Evolutionary conservation across 1,284 basidiomycete species (phyloP), one percentile per base, ranked within the genome.

Genomic region (Somion occarium): DNA sequence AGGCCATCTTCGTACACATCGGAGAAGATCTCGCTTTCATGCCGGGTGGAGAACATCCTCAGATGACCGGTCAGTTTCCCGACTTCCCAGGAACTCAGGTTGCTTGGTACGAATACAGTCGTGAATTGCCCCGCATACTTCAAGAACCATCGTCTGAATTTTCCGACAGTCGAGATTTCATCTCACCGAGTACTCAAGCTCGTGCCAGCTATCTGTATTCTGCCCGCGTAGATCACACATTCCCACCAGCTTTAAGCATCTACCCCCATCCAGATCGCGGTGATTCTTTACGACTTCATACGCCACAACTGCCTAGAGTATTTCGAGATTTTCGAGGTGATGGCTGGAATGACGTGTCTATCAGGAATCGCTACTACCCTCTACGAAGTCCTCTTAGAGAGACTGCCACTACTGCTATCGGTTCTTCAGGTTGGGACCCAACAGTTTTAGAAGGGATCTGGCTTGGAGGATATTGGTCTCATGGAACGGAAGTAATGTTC

Each of bases 401-500:
- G n/a, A 44, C 43, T 2, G 39, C 38, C 2, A 47, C 48, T 3
- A 45, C 52, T 1, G 54, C 59, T 41, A 56, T 54, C 1, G 38
- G 25, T 3, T 24, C 47, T 27, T 22, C 26, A 15, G 49, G 22
- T 0, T 61, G 58, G 57, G 13, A 38, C 24, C 46, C 53, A 12
- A 39, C 49, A 15, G 43, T 44, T 5, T 48, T 62, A 3, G 48
- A 48, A 2, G 61, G 62, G 3, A 44, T 64, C 38, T 64, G 62
- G 62, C 53, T 59, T 19, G 58, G 61, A 15, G 47, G 45, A 24
- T 60, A 56, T 38, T 59, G 57, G 4, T 47, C 38, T 5, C 46
- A 55, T 37, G 60, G 59, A 27, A 58, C 56, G 13, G 61, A 64
- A 46, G 51, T 57, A n/a, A 48, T 62, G 23, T 53, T 59, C 49